phyloP scores from a whole-genome alignment of 1,139 yeast genomes.

The Nadsonia commutata region DNA sequence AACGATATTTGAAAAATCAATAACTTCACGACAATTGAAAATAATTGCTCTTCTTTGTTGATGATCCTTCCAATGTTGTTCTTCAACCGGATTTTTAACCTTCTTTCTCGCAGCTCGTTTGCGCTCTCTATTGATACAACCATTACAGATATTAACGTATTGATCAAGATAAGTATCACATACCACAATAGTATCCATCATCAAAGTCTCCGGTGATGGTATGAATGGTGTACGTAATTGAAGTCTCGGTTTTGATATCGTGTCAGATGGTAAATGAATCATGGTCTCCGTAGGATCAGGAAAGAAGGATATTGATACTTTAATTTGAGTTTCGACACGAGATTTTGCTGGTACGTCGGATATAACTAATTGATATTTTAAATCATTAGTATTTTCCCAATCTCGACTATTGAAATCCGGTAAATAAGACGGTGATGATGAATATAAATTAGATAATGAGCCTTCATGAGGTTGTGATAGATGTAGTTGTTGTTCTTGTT shows the following conservation, averaged over 20 bases:
- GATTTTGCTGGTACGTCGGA: constrained; percentile 61
- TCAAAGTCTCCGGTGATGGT: constrained; percentile 18
- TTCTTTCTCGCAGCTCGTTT: constrained; percentile 73
- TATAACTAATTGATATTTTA: constrained; percentile 39
- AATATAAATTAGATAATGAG: background rate
- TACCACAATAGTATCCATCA: constrained; percentile 26
- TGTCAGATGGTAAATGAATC: constrained; percentile 70
- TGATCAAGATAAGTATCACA: constrained; percentile 24
- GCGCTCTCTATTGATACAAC: constrained; percentile 84
- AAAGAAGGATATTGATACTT: constrained; percentile 46
- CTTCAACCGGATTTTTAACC: constrained; percentile 54
- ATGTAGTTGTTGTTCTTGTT: background rate
- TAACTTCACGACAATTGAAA: constrained; percentile 78
- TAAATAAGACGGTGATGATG: background rate
- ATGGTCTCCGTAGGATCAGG: constrained; percentile 64
- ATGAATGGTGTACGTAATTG: constrained; percentile 32
- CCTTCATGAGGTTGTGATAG: background rate
- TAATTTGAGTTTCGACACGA: constrained; percentile 91
- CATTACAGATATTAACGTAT: constrained; percentile 65
- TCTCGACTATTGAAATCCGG: background rate
- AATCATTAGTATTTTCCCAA: background rate
- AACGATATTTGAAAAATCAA: constrained; percentile 46
- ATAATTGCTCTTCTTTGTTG: constrained; percentile 71
- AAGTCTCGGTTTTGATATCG: constrained; percentile 74
- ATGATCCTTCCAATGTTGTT: constrained; percentile 62